Evolutionary conservation across 2,329 filamentous ascomycete genomes (phyloP).

Genomic region (Claviceps capensis): DNA sequence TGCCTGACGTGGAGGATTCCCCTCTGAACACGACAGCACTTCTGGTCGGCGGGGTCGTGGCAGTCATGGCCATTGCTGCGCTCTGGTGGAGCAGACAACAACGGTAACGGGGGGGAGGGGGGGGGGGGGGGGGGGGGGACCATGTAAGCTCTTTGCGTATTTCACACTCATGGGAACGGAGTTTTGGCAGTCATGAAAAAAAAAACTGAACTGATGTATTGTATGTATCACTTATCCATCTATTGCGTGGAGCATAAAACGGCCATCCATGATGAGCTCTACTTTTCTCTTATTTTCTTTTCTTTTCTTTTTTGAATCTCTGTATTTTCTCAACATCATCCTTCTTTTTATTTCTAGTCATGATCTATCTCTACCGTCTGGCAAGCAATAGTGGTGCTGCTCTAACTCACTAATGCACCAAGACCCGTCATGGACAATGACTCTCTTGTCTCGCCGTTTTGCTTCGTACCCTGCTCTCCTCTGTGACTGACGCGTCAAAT

Average conservation of each 20-base stretch:
- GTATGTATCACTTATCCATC: neutral
- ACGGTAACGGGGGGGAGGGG: constrained; percentile 1
- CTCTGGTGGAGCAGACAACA: constrained; percentile 22
- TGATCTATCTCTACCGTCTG: neutral
- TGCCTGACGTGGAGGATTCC: constrained; percentile 17
- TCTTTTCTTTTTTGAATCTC: neutral
- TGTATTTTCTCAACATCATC: neutral
- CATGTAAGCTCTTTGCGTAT: constrained; percentile 1
- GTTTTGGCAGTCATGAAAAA: constrained; percentile 1
- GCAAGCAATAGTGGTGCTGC: too few relatives aligned
- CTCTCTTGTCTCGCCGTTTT: too few relatives aligned
- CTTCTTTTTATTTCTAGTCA: neutral
- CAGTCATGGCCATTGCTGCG: constrained; percentile 24
- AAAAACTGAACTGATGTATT: neutral
- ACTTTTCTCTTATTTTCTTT: neutral
- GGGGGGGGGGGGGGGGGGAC: neutral
- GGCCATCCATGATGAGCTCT: neutral
- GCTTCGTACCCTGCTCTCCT: too few relatives aligned
- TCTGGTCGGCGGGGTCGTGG: constrained; percentile 21
- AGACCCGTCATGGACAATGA: too few relatives aligned
- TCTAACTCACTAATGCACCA: too few relatives aligned
- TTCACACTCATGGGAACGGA: constrained; percentile 2
- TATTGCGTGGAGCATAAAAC: neutral
- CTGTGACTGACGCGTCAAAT: too few relatives aligned
- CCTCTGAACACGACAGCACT: constrained; percentile 17